A percentile compares a stretch with the other conserved stretches of the same genome.
phyloP scores from a whole-genome alignment of 1,284 basidiomycete species.

The Boletellus dicymbophilus region DNA sequence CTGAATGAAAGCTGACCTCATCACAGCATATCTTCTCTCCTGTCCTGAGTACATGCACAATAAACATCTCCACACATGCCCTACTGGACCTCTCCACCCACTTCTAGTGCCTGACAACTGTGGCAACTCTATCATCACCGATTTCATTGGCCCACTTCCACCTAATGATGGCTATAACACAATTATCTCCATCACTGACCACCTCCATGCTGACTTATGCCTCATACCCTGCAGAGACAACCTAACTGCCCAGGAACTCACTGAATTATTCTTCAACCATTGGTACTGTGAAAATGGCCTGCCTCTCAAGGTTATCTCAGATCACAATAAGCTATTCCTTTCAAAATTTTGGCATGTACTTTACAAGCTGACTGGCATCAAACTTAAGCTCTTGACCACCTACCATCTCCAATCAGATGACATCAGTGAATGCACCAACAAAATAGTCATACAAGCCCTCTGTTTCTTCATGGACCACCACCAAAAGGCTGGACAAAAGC shows the following conservation, averaged over 20 bases:
- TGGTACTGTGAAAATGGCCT: slow-evolving; percentile 1
- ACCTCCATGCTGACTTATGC: not conserved
- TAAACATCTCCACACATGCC: slow-evolving; percentile 18
- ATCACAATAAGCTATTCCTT: not conserved
- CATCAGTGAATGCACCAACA: not conserved
- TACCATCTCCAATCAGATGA: not conserved
- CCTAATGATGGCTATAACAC: not conserved
- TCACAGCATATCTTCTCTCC: not conserved
- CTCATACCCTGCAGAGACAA: not conserved
- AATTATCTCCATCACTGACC: not conserved
- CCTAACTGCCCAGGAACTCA: not conserved
- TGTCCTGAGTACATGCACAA: slow-evolving; percentile 18
- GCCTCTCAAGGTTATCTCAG: not conserved
- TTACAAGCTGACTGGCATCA: not conserved
- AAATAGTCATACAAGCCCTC: not conserved
- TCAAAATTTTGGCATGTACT: not conserved
- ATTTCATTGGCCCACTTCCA: slow-evolving; percentile 31
- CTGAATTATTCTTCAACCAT: not conserved
- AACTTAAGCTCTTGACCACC: not conserved
- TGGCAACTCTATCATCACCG: slow-evolving; percentile 28
- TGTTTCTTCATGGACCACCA: not conserved
- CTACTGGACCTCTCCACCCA: slow-evolving; percentile 33
- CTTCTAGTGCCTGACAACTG: slow-evolving; percentile 29
- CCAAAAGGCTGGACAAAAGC: not conserved
- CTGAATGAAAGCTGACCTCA: not conserved